These are phyloP conservation scores for Phytophthora pisi DNA, from an alignment of 352 stramenopile species.

Conservation along the genomic window DNA sequence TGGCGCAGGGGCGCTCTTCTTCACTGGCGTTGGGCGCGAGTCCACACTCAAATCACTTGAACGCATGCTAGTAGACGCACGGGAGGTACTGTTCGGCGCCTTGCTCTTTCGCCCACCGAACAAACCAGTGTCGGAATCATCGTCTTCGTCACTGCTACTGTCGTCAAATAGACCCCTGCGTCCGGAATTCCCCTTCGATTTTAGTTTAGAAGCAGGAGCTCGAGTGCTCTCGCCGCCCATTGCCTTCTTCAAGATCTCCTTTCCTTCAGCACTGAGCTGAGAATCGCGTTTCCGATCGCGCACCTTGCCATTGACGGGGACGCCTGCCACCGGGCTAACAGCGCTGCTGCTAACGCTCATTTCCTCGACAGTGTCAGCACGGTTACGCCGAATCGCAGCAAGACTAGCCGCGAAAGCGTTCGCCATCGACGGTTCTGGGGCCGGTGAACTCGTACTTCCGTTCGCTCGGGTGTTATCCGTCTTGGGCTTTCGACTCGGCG, in stretches of 20 bases:
- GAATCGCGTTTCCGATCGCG: constrained; percentile 70
- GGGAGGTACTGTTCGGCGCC: constrained; percentile 8
- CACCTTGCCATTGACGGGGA: constrained; percentile 21
- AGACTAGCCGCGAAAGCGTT: constrained; percentile 80
- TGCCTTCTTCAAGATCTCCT: constrained; percentile 74
- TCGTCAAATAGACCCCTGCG: constrained; percentile 84
- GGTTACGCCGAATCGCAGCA: constrained; percentile 74
- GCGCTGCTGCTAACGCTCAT: constrained; percentile 22
- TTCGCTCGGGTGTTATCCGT: constrained; percentile 18
- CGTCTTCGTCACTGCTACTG: constrained; percentile 63
- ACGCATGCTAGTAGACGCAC: constrained; percentile 20
- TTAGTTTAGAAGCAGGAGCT: constrained; percentile 23
- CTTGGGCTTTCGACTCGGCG: constrained; percentile 30
- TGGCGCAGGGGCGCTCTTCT: constrained; percentile 13
- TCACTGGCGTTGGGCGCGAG: constrained; percentile 8
- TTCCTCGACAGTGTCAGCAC: constrained; percentile 67
- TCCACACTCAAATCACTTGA: constrained; percentile 30
- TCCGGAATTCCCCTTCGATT: constrained; percentile 33
- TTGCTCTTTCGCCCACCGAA: constrained; percentile 48
- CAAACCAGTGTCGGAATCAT: constrained; percentile 52
- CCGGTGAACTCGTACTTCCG: constrained; percentile 20
- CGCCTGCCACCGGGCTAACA: constrained; percentile 24
- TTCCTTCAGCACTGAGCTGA: constrained; percentile 79
- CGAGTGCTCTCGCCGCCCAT: constrained; percentile 41
- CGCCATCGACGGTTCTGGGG: constrained; percentile 43